These are phyloP conservation scores for Exophiala sp. DNA, from an alignment of 2,329 filamentous ascomycete species.

Conservation along the genomic window DNA sequence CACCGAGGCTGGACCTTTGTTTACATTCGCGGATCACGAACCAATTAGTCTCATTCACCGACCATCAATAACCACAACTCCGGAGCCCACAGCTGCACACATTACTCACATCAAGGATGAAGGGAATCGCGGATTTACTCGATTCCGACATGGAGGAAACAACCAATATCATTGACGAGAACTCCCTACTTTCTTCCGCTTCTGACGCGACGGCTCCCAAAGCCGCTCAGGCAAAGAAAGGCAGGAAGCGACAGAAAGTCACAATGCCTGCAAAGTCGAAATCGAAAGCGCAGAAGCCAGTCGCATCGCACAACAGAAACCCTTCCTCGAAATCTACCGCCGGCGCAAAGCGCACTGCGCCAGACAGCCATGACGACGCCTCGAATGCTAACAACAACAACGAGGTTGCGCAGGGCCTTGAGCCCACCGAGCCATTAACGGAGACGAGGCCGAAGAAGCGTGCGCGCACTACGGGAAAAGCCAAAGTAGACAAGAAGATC, in stretches of 20 bases:
- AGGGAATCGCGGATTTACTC: conserved; percentile 44
- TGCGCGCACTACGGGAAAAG: conserved; percentile 1
- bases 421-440: conserved; percentile 31
- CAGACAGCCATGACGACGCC: conserved; percentile 37
- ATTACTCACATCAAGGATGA: conserved; percentile 17
- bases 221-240: conserved; percentile 18
- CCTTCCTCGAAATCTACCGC: conserved; percentile 36
- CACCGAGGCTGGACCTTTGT: background rate
- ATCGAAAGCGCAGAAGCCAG: conserved; percentile 38
- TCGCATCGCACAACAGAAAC: conserved; percentile 44
- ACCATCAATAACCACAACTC: background rate
- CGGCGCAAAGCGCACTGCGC: conserved; percentile 32
- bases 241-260: conserved; percentile 26
- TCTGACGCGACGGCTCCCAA: conserved; percentile 24
- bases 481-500: background rate
- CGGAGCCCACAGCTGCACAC: background rate
- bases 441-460: conserved; percentile 31
- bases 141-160: conserved; percentile 47
- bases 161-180: conserved; percentile 33
- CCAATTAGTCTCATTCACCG: no score
- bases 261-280: conserved; percentile 34
- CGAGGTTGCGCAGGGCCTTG: conserved; percentile 34
- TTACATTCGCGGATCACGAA: background rate
- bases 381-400: conserved; percentile 37
- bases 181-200: conserved; percentile 29